A percentile compares a stretch with the other conserved stretches of the same genome.
These are phyloP conservation scores for Penicillium bialowiezense DNA, from an alignment of 495 filamentous ascomycete genomes.

Conservation along the genomic window DNA sequence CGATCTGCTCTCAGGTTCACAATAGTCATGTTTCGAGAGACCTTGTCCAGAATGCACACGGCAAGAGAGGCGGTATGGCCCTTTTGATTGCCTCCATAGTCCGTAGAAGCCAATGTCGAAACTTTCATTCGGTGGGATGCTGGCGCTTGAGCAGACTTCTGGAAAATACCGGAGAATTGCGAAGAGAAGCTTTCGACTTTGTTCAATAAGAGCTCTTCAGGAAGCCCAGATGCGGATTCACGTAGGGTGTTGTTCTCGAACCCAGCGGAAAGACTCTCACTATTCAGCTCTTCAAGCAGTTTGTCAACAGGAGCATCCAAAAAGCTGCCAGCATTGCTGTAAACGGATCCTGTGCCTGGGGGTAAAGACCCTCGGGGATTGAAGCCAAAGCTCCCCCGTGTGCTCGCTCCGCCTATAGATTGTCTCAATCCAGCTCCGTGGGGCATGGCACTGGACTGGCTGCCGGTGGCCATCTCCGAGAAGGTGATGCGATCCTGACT, in stretches of 20 bases:
- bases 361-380: constrained; percentile 43
- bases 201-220: constrained; percentile 69
- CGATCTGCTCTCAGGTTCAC: constrained; percentile 54
- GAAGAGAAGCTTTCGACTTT: constrained; percentile 70
- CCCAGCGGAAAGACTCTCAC: constrained; percentile 59
- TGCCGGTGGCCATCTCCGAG: constrained; percentile 60
- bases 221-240: constrained; percentile 66
- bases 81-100: constrained; percentile 29
- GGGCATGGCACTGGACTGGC: constrained; percentile 41
- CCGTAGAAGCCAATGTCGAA: constrained; percentile 62
- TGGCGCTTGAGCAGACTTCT: constrained; percentile 47
- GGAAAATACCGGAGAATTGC: constrained; percentile 56
- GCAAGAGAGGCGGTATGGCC: constrained; percentile 47
- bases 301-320: constrained; percentile 68
- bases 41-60: constrained; percentile 65
- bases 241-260: constrained; percentile 69
- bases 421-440: constrained; percentile 57
- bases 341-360: constrained; percentile 38
- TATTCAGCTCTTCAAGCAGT: constrained; percentile 68
- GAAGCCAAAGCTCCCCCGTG: constrained; percentile 57
- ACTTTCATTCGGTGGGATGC: constrained; percentile 52
- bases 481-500: constrained; percentile 73
- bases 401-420: constrained; percentile 70
- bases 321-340: constrained; percentile 51
- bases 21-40: constrained; percentile 65